A percentile compares a stretch with the other conserved stretches of the same genome.
These are phyloP conservation scores for Rhodosporidiobolus sp. DNA, from an alignment of 768 basidiomycete species.

Conservation along the genomic window DNA sequence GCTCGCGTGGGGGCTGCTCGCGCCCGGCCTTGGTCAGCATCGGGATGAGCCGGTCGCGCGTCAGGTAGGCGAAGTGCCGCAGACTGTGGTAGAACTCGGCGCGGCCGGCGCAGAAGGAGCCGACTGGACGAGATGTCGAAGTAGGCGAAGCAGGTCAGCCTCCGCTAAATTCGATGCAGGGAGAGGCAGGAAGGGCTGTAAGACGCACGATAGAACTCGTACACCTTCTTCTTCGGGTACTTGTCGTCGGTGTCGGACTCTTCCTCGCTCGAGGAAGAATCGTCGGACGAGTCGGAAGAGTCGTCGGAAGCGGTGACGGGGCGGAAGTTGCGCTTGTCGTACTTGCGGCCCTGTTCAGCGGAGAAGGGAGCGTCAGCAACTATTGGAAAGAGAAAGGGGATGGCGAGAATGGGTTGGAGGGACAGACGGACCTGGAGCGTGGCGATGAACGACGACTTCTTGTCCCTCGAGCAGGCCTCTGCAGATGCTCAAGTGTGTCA, in stretches of 20 bases:
- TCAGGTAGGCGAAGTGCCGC: constrained; percentile 8
- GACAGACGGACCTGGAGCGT: not conserved
- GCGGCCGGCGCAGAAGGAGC: constrained; percentile 13
- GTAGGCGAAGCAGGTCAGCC: not conserved
- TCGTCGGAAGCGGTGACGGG: not conserved
- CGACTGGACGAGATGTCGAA: not conserved
- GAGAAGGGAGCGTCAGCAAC: no score
- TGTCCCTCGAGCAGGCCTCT: constrained; percentile 8
- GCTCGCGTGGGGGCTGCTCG: no score
- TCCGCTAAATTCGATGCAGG: no score
- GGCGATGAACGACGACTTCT: not conserved
- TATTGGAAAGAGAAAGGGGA: not conserved
- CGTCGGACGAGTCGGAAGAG: not conserved
- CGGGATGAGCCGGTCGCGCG: not conserved
- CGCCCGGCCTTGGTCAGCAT: not conserved
- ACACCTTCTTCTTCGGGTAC: not conserved
- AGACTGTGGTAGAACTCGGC: constrained; percentile 8
- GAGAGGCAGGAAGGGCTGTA: not conserved
- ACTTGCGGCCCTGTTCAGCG: not conserved
- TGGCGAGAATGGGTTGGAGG: not conserved
- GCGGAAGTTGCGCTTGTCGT: not conserved
- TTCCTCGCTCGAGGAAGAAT: not conserved
- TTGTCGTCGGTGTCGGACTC: not conserved
- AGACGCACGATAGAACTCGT: constrained; percentile 15
- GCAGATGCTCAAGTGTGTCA: no score